Base-by-base conservation (phyloP, 2,329 filamentous ascomycete species). In the Alternaria rosae region DNA sequence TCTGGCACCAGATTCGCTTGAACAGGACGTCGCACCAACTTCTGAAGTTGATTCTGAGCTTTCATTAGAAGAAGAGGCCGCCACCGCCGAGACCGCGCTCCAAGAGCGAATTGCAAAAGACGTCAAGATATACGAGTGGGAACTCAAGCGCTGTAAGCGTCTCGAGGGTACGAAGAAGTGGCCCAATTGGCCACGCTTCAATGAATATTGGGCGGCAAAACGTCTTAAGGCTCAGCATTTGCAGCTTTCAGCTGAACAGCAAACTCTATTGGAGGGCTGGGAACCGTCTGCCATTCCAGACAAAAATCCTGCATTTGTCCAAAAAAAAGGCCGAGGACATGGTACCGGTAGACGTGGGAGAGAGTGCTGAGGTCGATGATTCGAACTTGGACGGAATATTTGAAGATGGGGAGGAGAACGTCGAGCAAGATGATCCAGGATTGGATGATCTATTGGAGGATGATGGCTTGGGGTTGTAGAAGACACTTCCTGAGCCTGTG, bases 11-110 rank as follows among this genome's bases (percentile, higher is more conserved):
- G 13, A 25, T 4, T 6, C 23, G 20, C 10, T 12, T 1, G 15
- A 23, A 2, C 28, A 35, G 30, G 1, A 25, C 12, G 1, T 3
- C 1, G 1, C 9, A 0, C 4, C 13, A 5, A 1, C 20, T 4
- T 15, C 13, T 15, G 10, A 35, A 32, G 0, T 5, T 21, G 25
- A 35, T n/a, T 13, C 10, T 13, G n/a, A 20, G 3, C 4, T 9
- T 7, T 25, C 11, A 9, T 11, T 26, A 6, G 8, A 47, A 13
- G 26, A 42, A 25, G 0, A 38, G 35, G 15, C 35, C 1, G 21
- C 6, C 2, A 44, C 8, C 11, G 4, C 13, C 1, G 15, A 30
- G 5, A 2, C 9, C n/a, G 32, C 30, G 15, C 1, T 3, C 11
- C 20, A 25, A 6, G 35, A 38, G 0, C 1, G 25, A 3, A 20